Percentiles rank a stretch among this genome's conserved stretches.
Conservation (phyloP, 2,329 filamentous ascomycete species). For the Sclerotiophoma versabilis region DNA sequence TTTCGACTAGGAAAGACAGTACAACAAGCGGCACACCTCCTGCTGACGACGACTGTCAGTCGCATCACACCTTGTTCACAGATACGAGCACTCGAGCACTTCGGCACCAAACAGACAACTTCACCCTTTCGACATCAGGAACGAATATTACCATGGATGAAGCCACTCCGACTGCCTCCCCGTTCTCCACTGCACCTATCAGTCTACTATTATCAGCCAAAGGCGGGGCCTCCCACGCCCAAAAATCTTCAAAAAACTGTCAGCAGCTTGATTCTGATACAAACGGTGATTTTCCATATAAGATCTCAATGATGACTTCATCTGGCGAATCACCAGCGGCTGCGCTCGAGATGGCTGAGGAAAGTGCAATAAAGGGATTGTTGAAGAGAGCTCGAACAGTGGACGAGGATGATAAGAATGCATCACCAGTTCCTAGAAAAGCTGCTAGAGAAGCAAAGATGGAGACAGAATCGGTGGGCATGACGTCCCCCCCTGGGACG, state of each 20-base stretch:
- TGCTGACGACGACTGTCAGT: background rate
- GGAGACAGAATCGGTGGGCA: background rate
- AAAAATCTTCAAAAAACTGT: background rate
- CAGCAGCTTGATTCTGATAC: background rate
- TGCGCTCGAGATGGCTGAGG: background rate
- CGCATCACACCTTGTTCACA: background rate
- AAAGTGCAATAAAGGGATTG: background rate
- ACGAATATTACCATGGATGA: background rate
- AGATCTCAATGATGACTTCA: background rate
- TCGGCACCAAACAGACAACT: background rate
- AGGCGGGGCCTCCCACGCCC: no score
- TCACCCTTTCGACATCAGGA: background rate
- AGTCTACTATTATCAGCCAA: background rate
- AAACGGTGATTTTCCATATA: no score
- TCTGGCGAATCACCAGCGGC: background rate
- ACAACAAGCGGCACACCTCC: background rate
- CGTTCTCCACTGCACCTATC: background rate
- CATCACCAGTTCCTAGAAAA: constrained; percentile 18
- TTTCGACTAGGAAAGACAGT: constrained; percentile 5
- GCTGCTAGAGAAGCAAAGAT: background rate
- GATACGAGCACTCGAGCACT: background rate
- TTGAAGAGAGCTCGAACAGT: constrained; percentile 20
- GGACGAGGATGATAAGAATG: background rate
- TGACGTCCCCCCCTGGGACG: background rate
- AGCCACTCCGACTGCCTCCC: background rate